Conservation (phyloP, 1,284 basidiomycete species). For the Chiua sp. region DNA sequence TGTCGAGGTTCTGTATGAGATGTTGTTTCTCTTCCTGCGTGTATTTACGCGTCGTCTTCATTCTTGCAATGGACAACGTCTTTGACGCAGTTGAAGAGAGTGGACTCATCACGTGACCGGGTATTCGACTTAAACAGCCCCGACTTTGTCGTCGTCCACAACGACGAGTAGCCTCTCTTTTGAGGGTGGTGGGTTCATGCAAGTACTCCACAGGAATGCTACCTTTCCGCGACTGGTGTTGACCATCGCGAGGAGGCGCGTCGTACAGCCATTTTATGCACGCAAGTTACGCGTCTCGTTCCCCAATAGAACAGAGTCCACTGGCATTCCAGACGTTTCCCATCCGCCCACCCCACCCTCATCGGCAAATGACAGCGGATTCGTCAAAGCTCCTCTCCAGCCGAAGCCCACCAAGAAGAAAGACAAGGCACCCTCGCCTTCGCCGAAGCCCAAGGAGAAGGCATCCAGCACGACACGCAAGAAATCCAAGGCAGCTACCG, state of each 20-base stretch:
- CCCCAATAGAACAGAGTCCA: background rate
- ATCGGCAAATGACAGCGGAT: no score
- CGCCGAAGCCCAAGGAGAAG: slow-evolving; percentile 7
- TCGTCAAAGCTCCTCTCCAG: no score
- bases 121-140: no score
- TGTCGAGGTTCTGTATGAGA: slow-evolving; percentile 74
- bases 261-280: slow-evolving; percentile 14
- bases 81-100: background rate
- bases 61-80: no score
- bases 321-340: no score
- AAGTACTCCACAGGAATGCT: slow-evolving; percentile 4
- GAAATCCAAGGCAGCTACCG: slow-evolving; percentile 9
- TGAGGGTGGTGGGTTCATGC: slow-evolving; percentile 6
- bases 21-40: slow-evolving; percentile 72
- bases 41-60: slow-evolving; percentile 41
- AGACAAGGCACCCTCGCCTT: no score
- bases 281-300: slow-evolving; percentile 11
- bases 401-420: slow-evolving; percentile 3
- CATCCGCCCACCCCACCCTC: no score
- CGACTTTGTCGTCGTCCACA: no score
- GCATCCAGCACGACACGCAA: background rate
- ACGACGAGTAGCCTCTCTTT: no score
- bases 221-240: slow-evolving; percentile 9
- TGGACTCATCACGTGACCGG: slow-evolving; percentile 16
- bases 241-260: slow-evolving; percentile 22